Percentiles rank a stretch among this genome's conserved stretches.
phyloP scores from a whole-genome alignment of 2,329 filamentous ascomycete genomes.

The Keithomyces neogunnii region DNA sequence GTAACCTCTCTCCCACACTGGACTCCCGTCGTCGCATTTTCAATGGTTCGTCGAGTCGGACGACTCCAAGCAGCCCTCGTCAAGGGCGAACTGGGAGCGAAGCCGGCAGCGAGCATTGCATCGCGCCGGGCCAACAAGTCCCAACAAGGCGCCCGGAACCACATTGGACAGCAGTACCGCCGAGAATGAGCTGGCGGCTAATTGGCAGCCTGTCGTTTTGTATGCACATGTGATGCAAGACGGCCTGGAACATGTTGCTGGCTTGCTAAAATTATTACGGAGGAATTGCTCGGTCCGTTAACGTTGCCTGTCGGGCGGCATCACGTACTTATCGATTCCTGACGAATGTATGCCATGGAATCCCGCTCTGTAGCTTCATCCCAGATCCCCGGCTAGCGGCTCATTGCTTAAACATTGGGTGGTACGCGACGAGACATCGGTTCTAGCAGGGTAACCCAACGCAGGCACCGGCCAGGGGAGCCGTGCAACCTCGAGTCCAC shows the following conservation, averaged over 20 bases:
- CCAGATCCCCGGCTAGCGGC: neutral
- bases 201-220: neutral
- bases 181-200: neutral
- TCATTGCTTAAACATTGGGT: neutral
- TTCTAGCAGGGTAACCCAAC: neutral
- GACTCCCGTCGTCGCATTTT: no score
- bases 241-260: no score
- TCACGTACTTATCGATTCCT: no score
- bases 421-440: neutral
- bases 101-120: neutral
- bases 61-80: no score
- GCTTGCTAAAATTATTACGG: no score
- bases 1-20: no score
- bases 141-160: no score
- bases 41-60: no score
- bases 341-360: neutral
- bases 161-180: neutral
- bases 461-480: neutral
- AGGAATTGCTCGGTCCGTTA: no score
- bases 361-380: neutral
- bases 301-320: no score
- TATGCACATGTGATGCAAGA: no score
- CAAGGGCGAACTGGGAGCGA: neutral
- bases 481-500: neutral
- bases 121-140: neutral